Evolutionary conservation across 345 rosid species (phyloP), one percentile per base, ranked within the genome.

Genomic region (Atalantia buxifolia): DNA sequence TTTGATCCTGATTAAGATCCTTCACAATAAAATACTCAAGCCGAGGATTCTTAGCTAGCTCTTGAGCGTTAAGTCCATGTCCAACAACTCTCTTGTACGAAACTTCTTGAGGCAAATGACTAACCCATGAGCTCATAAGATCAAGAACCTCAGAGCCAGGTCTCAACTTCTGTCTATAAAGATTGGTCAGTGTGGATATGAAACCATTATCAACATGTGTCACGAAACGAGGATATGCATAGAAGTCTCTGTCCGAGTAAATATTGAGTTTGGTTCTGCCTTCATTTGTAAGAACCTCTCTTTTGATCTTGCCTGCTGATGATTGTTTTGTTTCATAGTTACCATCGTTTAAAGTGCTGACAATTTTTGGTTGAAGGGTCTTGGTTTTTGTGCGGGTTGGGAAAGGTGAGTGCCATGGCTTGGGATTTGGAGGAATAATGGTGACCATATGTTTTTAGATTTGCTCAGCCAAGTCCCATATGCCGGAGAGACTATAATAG

Each of bases 41-140:
- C 70, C 87, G 76, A 35, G 88, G 91, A 74, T 93, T 95, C 88
- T 86, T 91, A 19, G 94, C 88, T 56, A 95, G 97, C 84, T 95
- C 99, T 69, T 86, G 94, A n/a, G 96, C 94, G 45, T 93, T 95
- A 59, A 95, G 95, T 62, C 99, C 97, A 79, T 95, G 97, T 2
- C 99, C 98, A 62, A 91, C 94, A 59, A 95, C 93, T 86, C 90
- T 92, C 79, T 83, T 85, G 89, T 84, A 91, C 81, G 6, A 71
- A 0, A 87, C 90, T 75, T 93, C 92, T 62, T 76, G 75, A 5
- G 99, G 98, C 25, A 93, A 83, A 84, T 95, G 96, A 83, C 99
- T 93, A 38, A 90, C 89, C 95, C 98, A 95, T 59, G 98, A 92
- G 85, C 98, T 93, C 98, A 91, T 95, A 75, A 95, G 83, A 76